These are phyloP conservation scores for Cladophialophora chaetospira DNA, from an alignment of 2,329 filamentous ascomycete species.

Conservation along the genomic window DNA sequence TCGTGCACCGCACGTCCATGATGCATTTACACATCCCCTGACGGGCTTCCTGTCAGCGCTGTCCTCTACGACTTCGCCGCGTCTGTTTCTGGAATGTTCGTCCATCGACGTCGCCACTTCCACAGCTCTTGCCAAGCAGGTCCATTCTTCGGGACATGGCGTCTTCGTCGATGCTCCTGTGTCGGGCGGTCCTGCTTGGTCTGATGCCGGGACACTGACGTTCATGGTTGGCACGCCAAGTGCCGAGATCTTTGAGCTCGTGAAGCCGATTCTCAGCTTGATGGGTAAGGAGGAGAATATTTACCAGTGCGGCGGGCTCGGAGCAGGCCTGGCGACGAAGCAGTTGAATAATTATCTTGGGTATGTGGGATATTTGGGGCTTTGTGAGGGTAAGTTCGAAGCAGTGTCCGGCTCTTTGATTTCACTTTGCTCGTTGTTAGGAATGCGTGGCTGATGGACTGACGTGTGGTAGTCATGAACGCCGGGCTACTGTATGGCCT, in stretches of 20 bases:
- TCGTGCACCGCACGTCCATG: conserved; percentile 8
- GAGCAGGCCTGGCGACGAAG: conserved; percentile 9
- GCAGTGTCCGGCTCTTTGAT: neutral
- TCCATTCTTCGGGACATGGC: neutral
- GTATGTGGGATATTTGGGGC: conserved; percentile 8
- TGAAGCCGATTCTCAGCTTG: conserved; percentile 2
- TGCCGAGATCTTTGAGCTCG: neutral
- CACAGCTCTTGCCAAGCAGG: neutral
- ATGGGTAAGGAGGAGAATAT: conserved; percentile 13
- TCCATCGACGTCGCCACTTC: conserved; percentile 9
- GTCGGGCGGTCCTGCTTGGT: conserved; percentile 2
- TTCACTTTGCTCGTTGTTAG: neutral
- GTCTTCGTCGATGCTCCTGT: conserved; percentile 10
- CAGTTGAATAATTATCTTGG: conserved; percentile 13
- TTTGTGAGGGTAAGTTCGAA: conserved; percentile 2
- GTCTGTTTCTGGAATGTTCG: conserved; percentile 8
- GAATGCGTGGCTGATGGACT: neutral
- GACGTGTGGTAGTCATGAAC: neutral
- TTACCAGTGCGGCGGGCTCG: conserved; percentile 11
- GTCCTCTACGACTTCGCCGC: neutral
- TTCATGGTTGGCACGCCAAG: conserved; percentile 10
- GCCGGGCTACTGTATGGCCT: conserved; percentile 7
- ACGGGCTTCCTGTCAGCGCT: conserved; percentile 1
- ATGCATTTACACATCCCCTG: conserved; percentile 6
- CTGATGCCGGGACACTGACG: conserved; percentile 5